phyloP scores from a whole-genome alignment of 768 basidiomycete genomes.

The Gloeopeniophorella convolvens region DNA sequence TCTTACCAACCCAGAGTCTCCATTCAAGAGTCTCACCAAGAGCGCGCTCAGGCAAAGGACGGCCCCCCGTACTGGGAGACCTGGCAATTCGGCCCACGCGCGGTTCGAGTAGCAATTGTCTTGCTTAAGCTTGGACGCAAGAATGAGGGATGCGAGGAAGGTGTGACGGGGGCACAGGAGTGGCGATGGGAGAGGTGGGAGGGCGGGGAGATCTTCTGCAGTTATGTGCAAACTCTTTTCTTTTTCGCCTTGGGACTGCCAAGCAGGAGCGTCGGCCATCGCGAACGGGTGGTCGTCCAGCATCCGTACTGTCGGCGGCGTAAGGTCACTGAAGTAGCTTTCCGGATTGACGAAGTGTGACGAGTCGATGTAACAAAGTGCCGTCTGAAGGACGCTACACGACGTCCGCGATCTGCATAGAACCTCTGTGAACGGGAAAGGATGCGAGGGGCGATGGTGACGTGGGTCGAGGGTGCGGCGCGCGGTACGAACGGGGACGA shows the following conservation, averaged over 20 bases:
- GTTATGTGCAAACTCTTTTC: constrained; percentile 15
- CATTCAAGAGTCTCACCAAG: constrained; percentile 76
- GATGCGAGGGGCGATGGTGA: constrained; percentile 23
- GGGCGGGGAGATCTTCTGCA: constrained; percentile 26
- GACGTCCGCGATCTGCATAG: constrained; percentile 79
- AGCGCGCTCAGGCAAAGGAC: constrained; percentile 79
- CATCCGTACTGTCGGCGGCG: background rate
- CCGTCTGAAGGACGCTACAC: constrained; percentile 75
- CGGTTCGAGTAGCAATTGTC: constrained; percentile 89
- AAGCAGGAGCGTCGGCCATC: background rate
- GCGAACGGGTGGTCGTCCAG: background rate
- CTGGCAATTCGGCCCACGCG: constrained; percentile 91
- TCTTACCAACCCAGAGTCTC: no score
- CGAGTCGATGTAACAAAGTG: constrained; percentile 55
- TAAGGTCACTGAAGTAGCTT: background rate
- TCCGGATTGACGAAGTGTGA: background rate
- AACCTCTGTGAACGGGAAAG: constrained; percentile 44
- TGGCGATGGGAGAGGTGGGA: constrained; percentile 56
- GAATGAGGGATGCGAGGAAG: constrained; percentile 79
- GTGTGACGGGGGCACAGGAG: constrained; percentile 82
- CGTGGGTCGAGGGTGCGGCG: no score
- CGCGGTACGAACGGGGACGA: constrained; percentile 37
- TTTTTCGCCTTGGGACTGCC: constrained; percentile 6
- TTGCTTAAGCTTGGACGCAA: constrained; percentile 88
- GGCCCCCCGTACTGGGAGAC: constrained; percentile 76